Evolutionary conservation across 768 basidiomycete genomes (phyloP).

Genomic region (Filobasidium floriforme): DNA sequence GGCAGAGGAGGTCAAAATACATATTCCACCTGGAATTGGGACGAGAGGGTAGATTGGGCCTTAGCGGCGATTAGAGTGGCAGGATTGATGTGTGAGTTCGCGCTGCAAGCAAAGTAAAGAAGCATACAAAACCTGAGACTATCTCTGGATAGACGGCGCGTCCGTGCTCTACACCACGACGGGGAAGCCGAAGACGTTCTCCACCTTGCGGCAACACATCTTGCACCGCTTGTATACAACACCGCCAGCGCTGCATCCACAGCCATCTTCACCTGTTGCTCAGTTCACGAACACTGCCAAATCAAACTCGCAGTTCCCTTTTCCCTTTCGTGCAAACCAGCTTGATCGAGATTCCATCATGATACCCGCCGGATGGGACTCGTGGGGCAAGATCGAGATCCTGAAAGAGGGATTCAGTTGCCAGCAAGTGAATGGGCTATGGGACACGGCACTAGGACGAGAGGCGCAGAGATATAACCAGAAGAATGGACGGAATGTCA

Average conservation of each 20-base stretch:
- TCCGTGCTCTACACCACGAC: constrained; percentile 81
- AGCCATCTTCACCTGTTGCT: constrained; percentile 31
- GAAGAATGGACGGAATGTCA: constrained; percentile 56
- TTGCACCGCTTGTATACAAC: constrained; percentile 72
- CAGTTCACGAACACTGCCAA: constrained; percentile 9
- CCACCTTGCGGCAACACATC: constrained; percentile 70
- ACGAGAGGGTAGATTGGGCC: constrained; percentile 86
- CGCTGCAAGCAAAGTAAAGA: neutral
- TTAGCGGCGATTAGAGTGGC: constrained; percentile 93
- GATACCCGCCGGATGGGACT: constrained; percentile 94
- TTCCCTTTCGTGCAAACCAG: constrained; percentile 77
- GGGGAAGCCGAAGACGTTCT: constrained; percentile 62
- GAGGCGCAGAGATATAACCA: constrained; percentile 49
- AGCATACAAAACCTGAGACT: neutral
- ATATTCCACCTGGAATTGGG: constrained; percentile 49
- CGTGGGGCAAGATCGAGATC: constrained; percentile 90
- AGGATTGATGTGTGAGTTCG: constrained; percentile 77
- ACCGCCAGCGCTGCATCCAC: constrained; percentile 52
- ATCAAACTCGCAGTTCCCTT: constrained; percentile 73
- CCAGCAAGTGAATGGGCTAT: constrained; percentile 38
- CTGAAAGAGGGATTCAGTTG: constrained; percentile 87
- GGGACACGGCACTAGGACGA: constrained; percentile 30
- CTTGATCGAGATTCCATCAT: constrained; percentile 87
- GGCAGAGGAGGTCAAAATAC: constrained; percentile 24
- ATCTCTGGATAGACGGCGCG: constrained; percentile 64